Evolutionary conservation across 352 stramenopile species (phyloP).

Genomic region (Pythium grandisporangium): DNA sequence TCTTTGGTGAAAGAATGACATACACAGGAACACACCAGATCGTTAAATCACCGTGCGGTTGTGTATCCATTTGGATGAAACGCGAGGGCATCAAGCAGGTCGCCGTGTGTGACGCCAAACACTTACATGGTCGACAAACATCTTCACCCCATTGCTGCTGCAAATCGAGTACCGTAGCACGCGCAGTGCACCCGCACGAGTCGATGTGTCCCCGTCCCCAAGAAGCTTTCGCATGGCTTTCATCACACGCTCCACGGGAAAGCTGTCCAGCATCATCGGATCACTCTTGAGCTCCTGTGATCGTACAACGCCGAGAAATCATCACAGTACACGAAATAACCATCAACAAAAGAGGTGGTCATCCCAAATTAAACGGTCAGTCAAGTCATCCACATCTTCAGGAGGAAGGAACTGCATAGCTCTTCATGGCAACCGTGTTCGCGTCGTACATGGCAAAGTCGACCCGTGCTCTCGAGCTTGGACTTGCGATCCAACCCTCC

Average conservation of each 20-base stretch:
- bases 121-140: constrained; percentile 52
- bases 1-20: constrained; percentile 25
- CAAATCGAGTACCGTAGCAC: constrained; percentile 80
- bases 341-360: neutral
- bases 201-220: constrained; percentile 71
- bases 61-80: too few relatives aligned
- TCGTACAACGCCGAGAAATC: too few relatives aligned
- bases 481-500: constrained; percentile 80
- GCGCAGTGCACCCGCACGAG: constrained; percentile 61
- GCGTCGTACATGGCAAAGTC: constrained; percentile 63
- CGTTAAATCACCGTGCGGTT: too few relatives aligned
- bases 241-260: constrained; percentile 74
- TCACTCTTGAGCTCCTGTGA: constrained; percentile 78
- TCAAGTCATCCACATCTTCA: neutral
- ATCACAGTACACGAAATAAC: neutral
- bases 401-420: too few relatives aligned
- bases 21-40: neutral
- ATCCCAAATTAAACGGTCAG: neutral
- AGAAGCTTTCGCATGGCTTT: constrained; percentile 69
- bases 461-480: constrained; percentile 79
- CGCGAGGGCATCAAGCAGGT: neutral
- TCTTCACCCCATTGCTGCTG: constrained; percentile 58
- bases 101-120: neutral
- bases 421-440: neutral
- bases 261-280: constrained; percentile 71